phyloP scores from a whole-genome alignment of 176 grass and related monocot genomes.

The Triticum monococcum region DNA sequence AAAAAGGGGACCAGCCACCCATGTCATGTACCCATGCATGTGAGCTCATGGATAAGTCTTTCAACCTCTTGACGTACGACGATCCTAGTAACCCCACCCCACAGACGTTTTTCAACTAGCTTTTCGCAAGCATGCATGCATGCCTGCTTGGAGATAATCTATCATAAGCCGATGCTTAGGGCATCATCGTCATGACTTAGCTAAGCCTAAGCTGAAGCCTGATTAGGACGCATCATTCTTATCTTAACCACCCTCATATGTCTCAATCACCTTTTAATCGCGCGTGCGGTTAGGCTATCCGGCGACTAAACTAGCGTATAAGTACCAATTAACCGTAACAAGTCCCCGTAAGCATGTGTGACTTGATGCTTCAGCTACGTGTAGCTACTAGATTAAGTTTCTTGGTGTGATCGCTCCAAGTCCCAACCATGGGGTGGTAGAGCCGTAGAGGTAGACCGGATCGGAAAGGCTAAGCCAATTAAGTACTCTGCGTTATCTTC shows the following conservation, averaged over 20 bases:
- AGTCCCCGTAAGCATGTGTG: conserved; percentile 27
- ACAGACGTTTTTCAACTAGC: not conserved
- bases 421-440: conserved; percentile 22
- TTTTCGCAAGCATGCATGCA: conserved; percentile 14
- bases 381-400: not conserved
- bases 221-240: conserved; percentile 23
- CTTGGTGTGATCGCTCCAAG: conserved; percentile 3
- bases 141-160: conserved; percentile 38
- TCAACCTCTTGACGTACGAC: not conserved
- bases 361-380: not conserved
- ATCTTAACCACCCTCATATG: not conserved
- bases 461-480: not conserved
- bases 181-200: conserved; percentile 23
- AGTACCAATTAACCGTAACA: not conserved
- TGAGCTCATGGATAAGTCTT: conserved; percentile 22
- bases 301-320: not conserved
- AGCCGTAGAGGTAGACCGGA: conserved; percentile 28
- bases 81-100: not conserved
- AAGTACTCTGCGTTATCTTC: conserved; percentile 28
- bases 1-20: conserved; percentile 18
- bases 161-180: conserved; percentile 20
- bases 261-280: not conserved
- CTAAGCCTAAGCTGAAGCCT: not conserved
- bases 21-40: not conserved
- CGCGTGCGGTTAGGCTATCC: conserved; percentile 3